A percentile compares a stretch with the other conserved stretches of the same genome.
These are phyloP conservation scores for Candida glaebosa DNA, from an alignment of 805 yeast species.

Conservation along the genomic window DNA sequence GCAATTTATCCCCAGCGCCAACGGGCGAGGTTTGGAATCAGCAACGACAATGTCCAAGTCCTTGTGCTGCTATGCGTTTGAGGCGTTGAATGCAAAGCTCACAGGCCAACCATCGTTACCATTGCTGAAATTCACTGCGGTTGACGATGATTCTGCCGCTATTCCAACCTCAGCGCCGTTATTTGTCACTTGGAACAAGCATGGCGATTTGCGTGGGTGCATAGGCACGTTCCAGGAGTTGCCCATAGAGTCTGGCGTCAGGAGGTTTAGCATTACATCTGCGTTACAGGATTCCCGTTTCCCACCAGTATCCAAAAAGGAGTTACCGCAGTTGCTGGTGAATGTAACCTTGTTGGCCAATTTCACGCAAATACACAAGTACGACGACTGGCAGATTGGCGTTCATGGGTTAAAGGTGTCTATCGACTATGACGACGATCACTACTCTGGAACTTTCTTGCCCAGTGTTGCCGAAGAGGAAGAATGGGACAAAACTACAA, in stretches of 20 bases:
- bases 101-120: conserved; percentile 12
- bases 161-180: conserved; percentile 48
- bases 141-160: conserved; percentile 9
- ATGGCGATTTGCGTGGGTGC: conserved; percentile 70
- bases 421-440: conserved; percentile 38
- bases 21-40: too few relatives aligned
- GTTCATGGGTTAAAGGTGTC: conserved; percentile 71
- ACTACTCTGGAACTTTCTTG: conserved; percentile 72
- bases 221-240: conserved; percentile 79
- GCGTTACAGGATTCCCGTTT: conserved; percentile 83
- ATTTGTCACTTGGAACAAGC: conserved; percentile 83
- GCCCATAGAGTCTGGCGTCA: conserved; percentile 55
- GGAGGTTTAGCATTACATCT: conserved; percentile 53
- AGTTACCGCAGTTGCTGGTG: conserved; percentile 52
- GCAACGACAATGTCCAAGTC: conserved; percentile 26
- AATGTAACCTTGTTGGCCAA: conserved; percentile 64
- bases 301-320: conserved; percentile 53
- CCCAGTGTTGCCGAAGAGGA: conserved; percentile 92
- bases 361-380: conserved; percentile 49
- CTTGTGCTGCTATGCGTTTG: conserved; percentile 37
- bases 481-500: conserved; percentile 71
- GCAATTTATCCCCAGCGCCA: too few relatives aligned
- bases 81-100: conserved; percentile 23
- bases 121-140: conserved; percentile 11
- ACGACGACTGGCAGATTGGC: conserved; percentile 79